Base-by-base conservation (phyloP, 345 rosid species). In the Syzygium aromaticum region DNA sequence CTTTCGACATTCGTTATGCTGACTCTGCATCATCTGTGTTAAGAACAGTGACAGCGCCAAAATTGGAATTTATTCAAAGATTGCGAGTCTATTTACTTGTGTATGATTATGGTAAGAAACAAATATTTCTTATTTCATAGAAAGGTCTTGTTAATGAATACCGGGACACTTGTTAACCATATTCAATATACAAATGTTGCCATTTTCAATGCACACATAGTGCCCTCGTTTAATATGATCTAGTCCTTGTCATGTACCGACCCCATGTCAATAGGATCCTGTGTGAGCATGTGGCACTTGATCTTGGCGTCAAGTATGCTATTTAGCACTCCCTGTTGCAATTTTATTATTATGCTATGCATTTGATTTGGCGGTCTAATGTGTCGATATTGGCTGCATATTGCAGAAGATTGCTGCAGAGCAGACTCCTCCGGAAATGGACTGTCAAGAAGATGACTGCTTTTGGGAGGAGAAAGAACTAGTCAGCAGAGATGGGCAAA, bases 401-500 rank as follows among this genome's bases (percentile, higher is more conserved):
- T 73, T 73, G 80, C 80, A 73, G 80, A 38, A 73, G 1, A 5
- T 38, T 73, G 46, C 80, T 19, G 49, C 2, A 11, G 49, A 19
- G 80, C 8, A 38, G 27, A 73, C 49, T 73, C 0, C 49, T 38
- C 80, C 12, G 49, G 80, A 38, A 33, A 73, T 19, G 80, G 80
- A 73, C 80, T 0, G 25, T 73, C 80, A 5, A 19, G 49, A 38
- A 73, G 15, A 73, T 38, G 80, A 73, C 49, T 38, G 88, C 11
- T 52, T 61, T 52, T 90, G 94, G 93, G 90, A 89, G 52, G 59
- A 25, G 85, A 92, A 87, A 82, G 94, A 89, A 21, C 17, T 91
- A 3, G 46, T 46, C 6, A 90, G 94, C 87, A 89, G 94, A 87
- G 90, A 90, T 84, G 92, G 94, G 84, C 57, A 90, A 80, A 86